Evolutionary conservation across 805 yeast genomes (phyloP), one percentile per base, ranked within the genome.

Genomic region (Zygosaccharomyces siamensis): DNA sequence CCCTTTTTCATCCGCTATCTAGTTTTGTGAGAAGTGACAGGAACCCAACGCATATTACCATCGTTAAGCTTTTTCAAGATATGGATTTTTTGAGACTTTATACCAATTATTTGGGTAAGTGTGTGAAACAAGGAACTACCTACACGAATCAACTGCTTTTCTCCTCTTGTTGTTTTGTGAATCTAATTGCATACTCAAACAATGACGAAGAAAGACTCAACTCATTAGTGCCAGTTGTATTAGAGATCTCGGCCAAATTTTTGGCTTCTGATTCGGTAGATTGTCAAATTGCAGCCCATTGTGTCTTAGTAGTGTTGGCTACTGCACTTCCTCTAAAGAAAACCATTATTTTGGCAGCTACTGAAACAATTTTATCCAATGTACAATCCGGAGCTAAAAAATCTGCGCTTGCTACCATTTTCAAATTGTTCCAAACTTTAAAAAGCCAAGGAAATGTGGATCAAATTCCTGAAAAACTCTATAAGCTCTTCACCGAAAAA

Each of bases 241-340:
- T 86, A 55, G 84, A 82, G 60, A 69, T 76, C 1, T 70, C 81
- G 12, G 86, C 85, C 16, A 71, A 73, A 48, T 67, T 86, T 35
- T 67, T 84, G 51, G 68, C 70, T 2, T 71, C 80, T 5, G 50
- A 68, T 10, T 68, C 72, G 7, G 66, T 71, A 33, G 95, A 88
- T 59, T 75, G 83, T 44, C 93, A 86, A 64, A 76, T 88, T 50
- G 84, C 96, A 16, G 89, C 92, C 1, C 92, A 87, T 64, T 86
- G 96, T 42, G 73, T 89, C 11, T 63, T 92, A 21, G 79, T 92
- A 0, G 96, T 92, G 2, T 70, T 90, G 45, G 78, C 85, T 5
- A 75, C 92, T 3, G 84, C 92, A 40, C 75, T 83, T 43, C 84
- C 88, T 5, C 73, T 93, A 36, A 74, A 58, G 31, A 63, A 62